Evolutionary conservation across 179 eudicot genomes (phyloP).

Genomic region (Beta lomatogona): DNA sequence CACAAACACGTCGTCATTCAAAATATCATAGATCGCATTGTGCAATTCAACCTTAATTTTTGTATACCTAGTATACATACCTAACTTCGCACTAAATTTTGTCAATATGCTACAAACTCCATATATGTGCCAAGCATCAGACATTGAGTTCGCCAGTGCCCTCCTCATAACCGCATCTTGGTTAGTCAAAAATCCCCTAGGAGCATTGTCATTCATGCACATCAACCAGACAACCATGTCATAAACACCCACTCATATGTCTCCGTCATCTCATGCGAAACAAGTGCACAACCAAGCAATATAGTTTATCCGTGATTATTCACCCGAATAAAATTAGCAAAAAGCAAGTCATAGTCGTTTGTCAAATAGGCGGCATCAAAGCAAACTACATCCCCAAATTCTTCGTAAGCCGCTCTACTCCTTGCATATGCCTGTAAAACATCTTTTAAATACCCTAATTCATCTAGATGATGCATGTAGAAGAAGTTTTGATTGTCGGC

Average conservation of each 20-base stretch:
- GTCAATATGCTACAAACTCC: no score
- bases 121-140: no score
- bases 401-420: slow-evolving; percentile 1
- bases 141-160: no score
- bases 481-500: neutral
- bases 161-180: no score
- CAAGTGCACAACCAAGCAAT: slow-evolving; percentile 10
- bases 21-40: no score
- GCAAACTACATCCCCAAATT: neutral
- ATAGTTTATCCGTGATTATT: neutral
- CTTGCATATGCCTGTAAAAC: neutral
- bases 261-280: neutral
- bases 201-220: neutral
- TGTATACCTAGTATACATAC: no score
- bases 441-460: neutral
- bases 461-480: neutral
- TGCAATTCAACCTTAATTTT: no score
- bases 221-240: neutral
- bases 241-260: slow-evolving; percentile 15
- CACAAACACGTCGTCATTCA: no score
- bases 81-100: no score
- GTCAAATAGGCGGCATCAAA: slow-evolving; percentile 4
- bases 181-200: no score
- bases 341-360: neutral
- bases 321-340: neutral